These are phyloP conservation scores for Baudoinia panamericana DNA, from an alignment of 495 filamentous ascomycete species.

Conservation along the genomic window DNA sequence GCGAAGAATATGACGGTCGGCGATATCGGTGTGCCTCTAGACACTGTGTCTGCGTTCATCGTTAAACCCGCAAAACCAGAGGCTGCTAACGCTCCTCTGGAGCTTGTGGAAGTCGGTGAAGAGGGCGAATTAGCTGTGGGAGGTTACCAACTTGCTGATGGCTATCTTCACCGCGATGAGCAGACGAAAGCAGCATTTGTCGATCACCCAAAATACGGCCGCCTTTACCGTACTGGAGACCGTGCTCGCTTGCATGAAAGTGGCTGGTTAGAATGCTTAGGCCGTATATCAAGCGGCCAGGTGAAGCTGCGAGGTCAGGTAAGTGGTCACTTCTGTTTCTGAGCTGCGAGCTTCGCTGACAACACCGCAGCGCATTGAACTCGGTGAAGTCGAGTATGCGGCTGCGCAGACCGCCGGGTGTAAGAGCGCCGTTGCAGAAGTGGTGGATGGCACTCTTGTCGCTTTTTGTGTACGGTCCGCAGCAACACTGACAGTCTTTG, in stretches of 20 bases:
- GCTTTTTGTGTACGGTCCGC: conserved; percentile 47
- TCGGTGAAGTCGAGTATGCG: conserved; percentile 69
- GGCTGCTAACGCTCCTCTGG: conserved; percentile 23
- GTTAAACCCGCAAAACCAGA: conserved; percentile 28
- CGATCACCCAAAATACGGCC: conserved; percentile 38
- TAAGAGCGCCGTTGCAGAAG: conserved; percentile 42
- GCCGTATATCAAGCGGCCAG: conserved; percentile 64
- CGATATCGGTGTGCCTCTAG: conserved; percentile 58
- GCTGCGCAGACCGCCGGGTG: conserved; percentile 42
- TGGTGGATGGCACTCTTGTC: conserved; percentile 48
- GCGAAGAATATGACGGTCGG: conserved; percentile 37
- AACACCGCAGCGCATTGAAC: conserved; percentile 45
- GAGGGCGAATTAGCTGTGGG: conserved; percentile 74
- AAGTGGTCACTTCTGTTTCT: neutral
- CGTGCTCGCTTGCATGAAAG: conserved; percentile 53
- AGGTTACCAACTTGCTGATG: conserved; percentile 62
- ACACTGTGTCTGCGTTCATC: conserved; percentile 65
- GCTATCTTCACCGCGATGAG: conserved; percentile 71
- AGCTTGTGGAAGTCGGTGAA: conserved; percentile 49
- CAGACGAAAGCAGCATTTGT: conserved; percentile 60
- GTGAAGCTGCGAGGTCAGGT: conserved; percentile 68
- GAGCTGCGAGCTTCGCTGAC: conserved; percentile 1
- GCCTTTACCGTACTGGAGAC: conserved; percentile 77
- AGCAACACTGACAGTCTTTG: conserved; percentile 21
- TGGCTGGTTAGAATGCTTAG: conserved; percentile 67